Conservation (phyloP, 23 red algal genomes). For the Gracilaria domingensis region DNA sequence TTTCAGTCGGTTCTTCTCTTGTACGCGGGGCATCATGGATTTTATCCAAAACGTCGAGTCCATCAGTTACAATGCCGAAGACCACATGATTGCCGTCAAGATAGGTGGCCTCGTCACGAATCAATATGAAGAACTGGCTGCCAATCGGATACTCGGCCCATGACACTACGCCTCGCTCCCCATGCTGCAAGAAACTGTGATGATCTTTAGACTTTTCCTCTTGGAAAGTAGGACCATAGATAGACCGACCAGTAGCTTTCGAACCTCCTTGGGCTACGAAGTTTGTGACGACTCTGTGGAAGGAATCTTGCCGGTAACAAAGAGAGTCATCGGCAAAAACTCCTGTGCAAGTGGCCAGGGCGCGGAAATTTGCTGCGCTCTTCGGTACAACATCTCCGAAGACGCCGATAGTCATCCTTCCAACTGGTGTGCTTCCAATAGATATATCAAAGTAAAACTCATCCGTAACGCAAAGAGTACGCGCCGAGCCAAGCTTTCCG, state of each 20-base stretch:
- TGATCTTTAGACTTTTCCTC: slow-evolving; percentile 71
- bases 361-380: slow-evolving; percentile 82
- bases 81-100: slow-evolving; percentile 93
- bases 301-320: slow-evolving; percentile 72
- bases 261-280: slow-evolving; percentile 88
- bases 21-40: slow-evolving; percentile 59
- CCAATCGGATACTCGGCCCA: slow-evolving; percentile 94
- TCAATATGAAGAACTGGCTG: slow-evolving; percentile 89
- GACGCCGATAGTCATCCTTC: slow-evolving; percentile 72
- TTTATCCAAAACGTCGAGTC: slow-evolving; percentile 79
- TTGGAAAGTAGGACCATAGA: slow-evolving; percentile 71
- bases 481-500: slow-evolving; percentile 59
- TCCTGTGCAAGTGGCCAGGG: slow-evolving; percentile 77
- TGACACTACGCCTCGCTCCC: slow-evolving; percentile 62
- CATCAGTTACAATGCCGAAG: slow-evolving; percentile 85
- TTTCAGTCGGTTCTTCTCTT: slow-evolving; percentile 58
- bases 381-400: slow-evolving; percentile 88
- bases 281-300: slow-evolving; percentile 82
- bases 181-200: slow-evolving; percentile 75
- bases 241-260: slow-evolving; percentile 72
- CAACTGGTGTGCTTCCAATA: slow-evolving; percentile 42
- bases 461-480: slow-evolving; percentile 69
- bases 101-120: slow-evolving; percentile 60
- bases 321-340: slow-evolving; percentile 64
- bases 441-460: slow-evolving; percentile 84